Conservation (phyloP, 2,329 filamentous ascomycete genomes). For the Moelleriella libera region DNA sequence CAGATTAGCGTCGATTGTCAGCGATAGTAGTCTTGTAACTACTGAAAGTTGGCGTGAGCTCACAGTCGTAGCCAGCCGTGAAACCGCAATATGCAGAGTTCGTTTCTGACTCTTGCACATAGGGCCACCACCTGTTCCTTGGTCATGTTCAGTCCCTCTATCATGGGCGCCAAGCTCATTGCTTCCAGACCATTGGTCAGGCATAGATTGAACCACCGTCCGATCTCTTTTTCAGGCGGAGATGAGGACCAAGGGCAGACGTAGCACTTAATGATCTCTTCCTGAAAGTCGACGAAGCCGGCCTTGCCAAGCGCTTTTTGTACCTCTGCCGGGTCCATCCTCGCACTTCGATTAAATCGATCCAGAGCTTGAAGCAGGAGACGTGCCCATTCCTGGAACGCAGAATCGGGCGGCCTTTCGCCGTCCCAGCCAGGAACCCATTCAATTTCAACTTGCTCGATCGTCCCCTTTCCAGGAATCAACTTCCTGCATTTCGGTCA, state of each 20-base stretch:
- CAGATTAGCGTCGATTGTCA: conserved; percentile 3
- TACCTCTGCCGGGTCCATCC: conserved; percentile 35
- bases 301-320: conserved; percentile 46
- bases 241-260: conserved; percentile 61
- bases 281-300: conserved; percentile 70
- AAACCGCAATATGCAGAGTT: conserved; percentile 54
- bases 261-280: conserved; percentile 54
- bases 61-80: conserved; percentile 67
- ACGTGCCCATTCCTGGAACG: conserved; percentile 54
- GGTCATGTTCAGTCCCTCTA: conserved; percentile 26
- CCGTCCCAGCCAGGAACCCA: conserved; percentile 62
- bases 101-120: conserved; percentile 46
- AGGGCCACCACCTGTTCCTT: conserved; percentile 51
- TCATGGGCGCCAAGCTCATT: conserved; percentile 60
- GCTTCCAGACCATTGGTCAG: conserved; percentile 61
- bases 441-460: conserved; percentile 88
- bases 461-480: conserved; percentile 56
- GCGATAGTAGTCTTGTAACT: not conserved
- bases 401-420: conserved; percentile 43
- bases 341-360: conserved; percentile 49
- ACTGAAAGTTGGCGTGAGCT: conserved; percentile 22
- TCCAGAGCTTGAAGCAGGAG: conserved; percentile 56
- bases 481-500: conserved; percentile 43
- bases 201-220: conserved; percentile 72
- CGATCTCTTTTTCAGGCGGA: conserved; percentile 50